These are phyloP conservation scores for Syzygium syzygioides DNA, from an alignment of 441 rosid species.

Conservation along the genomic window DNA sequence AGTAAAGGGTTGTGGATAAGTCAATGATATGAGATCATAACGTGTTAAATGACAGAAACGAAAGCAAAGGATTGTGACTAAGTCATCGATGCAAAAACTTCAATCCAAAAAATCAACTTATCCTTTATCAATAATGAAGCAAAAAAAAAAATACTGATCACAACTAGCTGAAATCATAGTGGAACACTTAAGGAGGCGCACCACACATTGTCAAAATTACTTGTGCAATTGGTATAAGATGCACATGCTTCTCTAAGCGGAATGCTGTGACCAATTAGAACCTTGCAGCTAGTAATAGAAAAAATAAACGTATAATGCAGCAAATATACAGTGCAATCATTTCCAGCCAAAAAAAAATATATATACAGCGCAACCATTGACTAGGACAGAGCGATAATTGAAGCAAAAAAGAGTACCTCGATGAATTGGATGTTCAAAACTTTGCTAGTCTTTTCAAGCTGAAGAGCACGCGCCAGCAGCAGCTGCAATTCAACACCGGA, in stretches of 20 bases:
- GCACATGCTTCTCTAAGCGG: not conserved
- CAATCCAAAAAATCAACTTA: not conserved
- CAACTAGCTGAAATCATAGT: not conserved
- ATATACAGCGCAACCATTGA: not conserved
- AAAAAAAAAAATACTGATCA: not conserved
- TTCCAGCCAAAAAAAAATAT: too few species aligned
- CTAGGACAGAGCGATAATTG: not conserved
- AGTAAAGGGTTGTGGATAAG: not conserved
- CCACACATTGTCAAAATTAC: not conserved
- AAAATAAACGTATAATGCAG: not conserved
- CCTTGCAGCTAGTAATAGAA: not conserved
- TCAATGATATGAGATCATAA: not conserved
- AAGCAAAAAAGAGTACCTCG: slow-evolving; percentile 34
- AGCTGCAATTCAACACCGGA: slow-evolving; percentile 30
- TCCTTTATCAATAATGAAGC: not conserved
- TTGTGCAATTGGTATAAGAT: not conserved
- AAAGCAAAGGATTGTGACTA: not conserved
- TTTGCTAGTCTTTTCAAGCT: slow-evolving; percentile 84
- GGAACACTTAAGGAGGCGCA: not conserved
- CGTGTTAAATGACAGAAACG: not conserved
- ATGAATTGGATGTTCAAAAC: slow-evolving; percentile 59
- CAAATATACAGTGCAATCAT: not conserved
- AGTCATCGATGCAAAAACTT: not conserved
- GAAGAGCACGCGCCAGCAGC: slow-evolving; percentile 74
- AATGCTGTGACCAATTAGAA: not conserved